Percentiles rank a stretch among this genome's conserved stretches.
phyloP scores from a whole-genome alignment of 1,284 basidiomycete genomes.

The Pseudozyma sp. region DNA sequence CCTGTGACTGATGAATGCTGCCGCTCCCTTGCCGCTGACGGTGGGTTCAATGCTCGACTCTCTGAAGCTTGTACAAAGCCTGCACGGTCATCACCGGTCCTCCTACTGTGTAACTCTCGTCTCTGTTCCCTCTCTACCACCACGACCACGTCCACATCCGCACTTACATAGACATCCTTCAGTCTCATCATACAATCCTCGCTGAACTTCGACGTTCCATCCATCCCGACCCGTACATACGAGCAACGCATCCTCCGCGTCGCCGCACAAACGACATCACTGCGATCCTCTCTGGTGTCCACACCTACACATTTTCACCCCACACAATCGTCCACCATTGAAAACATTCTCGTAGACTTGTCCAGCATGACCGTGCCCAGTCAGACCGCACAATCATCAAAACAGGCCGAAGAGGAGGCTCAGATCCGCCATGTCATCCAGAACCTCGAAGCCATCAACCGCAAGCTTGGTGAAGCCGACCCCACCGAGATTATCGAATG shows the following conservation, averaged over 20 bases:
- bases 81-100: not conserved
- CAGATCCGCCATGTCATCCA: conserved; percentile 45
- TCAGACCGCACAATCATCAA: conserved; percentile 45
- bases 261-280: not conserved
- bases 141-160: conserved; percentile 7
- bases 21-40: too few species aligned
- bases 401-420: conserved; percentile 47
- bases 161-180: not conserved
- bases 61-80: not conserved
- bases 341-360: not conserved
- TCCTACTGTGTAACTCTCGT: not conserved
- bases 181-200: not conserved
- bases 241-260: not conserved
- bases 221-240: too few species aligned
- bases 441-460: conserved; percentile 64
- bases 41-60: too few species aligned
- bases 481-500: conserved; percentile 65
- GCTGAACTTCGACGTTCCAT: not conserved
- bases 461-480: conserved; percentile 58
- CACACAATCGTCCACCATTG: not conserved
- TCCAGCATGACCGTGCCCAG: conserved; percentile 27
- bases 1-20: conserved; percentile 3
- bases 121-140: conserved; percentile 1
- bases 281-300: too few species aligned
- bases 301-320: not conserved